phyloP scores from a whole-genome alignment of 306 rosid species.

The Prunus dulcis region DNA sequence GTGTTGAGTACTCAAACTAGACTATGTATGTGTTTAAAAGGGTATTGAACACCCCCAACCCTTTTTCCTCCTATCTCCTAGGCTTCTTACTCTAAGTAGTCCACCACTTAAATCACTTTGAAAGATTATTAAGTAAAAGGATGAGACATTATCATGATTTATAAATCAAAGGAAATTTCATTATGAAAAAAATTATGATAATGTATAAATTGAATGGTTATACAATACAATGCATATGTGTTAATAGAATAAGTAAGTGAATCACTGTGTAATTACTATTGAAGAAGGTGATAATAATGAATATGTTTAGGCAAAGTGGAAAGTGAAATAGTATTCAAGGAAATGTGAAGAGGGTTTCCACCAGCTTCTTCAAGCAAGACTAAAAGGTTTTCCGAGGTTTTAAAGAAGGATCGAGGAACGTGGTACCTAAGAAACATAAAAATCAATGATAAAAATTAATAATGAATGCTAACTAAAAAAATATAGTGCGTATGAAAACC shows the following conservation, averaged over 20 bases:
- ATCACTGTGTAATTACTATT: not conserved
- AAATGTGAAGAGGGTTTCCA: constrained; percentile 59
- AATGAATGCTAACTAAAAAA: not conserved
- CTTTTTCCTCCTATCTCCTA: too few species aligned
- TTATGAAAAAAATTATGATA: too few species aligned
- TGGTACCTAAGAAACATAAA: constrained; percentile 45
- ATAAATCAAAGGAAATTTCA: too few species aligned
- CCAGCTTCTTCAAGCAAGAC: constrained; percentile 66
- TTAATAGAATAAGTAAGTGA: too few species aligned
- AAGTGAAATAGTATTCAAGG: constrained; percentile 42
- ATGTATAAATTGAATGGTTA: not conserved
- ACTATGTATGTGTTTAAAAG: too few species aligned
- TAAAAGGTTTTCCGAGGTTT: constrained; percentile 37
- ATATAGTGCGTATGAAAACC: too few species aligned
- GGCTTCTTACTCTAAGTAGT: too few species aligned
- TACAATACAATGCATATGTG: not conserved
- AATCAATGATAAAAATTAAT: not conserved
- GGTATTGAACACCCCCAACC: too few species aligned
- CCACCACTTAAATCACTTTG: too few species aligned
- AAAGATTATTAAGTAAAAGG: too few species aligned
- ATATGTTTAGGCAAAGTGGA: not conserved
- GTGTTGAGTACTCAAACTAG: too few species aligned
- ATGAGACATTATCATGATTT: too few species aligned
- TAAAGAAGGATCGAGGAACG: constrained; percentile 65
- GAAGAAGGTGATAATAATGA: not conserved